Evolutionary conservation across 345 rosid species (phyloP), one percentile per base, ranked within the genome.

Genomic region (Eucalyptus marginata): DNA sequence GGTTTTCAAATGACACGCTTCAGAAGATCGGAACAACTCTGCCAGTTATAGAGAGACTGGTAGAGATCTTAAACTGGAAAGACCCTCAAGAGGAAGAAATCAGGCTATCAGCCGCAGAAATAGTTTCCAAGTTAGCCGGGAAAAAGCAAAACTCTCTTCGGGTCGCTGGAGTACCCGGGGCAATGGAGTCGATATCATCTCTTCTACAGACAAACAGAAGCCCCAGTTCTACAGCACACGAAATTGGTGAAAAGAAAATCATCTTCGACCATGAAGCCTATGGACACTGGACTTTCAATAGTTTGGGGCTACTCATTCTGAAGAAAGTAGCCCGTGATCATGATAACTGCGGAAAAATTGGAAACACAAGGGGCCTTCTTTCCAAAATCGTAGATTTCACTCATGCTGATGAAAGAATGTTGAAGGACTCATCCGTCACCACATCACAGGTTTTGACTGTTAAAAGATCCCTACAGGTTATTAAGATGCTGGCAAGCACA

Each of bases 61-160:
- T 97, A 31, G 99, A 97, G 92, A 95, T 96, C 95, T 87, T 95
- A 92, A 97, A 96, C 89, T 97, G 98, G 99, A 96, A 95, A 91
- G 96, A 95, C 91, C 94, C 91, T 31, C 93, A 92, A 86, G 98
- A 95, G 91, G 97, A 95, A 91, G 99, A 94, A 90, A 94, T 94
- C 86, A 93, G 98, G 92, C 88, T 86, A 89, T 95, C 94, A 59
- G 95, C 99, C 1, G 98, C 97, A 31, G 96, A 94, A 87, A 93
- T 95, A 66, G 91, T 97, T 33, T 92, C 98, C 49, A 94, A 93
- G 88, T 90, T 97, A 24, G 96, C 96, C 3, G 93, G 97, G 9
- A 95, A 92, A 89, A 95, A 93, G 88, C 98, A 95, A 80, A 96
- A 95, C 92, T 93, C 97, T 27, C 91, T 96, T 2, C 91, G 98